phyloP scores from a whole-genome alignment of 164 flowering plant species.

The Brasenia schreberi region DNA sequence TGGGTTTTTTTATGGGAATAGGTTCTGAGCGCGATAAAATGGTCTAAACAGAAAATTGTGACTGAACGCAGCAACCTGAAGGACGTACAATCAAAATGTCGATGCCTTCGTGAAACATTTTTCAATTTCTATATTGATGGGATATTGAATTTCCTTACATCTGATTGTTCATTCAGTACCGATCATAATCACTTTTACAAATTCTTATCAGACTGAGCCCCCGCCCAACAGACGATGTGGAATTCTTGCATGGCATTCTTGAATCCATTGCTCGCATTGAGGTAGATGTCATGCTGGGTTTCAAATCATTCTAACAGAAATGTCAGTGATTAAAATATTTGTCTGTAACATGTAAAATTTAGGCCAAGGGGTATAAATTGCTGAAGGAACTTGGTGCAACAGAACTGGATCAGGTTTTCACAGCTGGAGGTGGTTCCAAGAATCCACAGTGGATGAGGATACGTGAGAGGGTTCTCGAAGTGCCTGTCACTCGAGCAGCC shows the following conservation, averaged over 20 bases:
- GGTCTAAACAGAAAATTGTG: too few species aligned
- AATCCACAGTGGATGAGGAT: slow-evolving; percentile 74
- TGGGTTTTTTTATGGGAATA: too few species aligned
- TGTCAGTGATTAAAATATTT: too few species aligned
- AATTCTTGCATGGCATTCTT: slow-evolving; percentile 81
- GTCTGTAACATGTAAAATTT: not conserved
- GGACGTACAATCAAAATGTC: too few species aligned
- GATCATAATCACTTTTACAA: not conserved
- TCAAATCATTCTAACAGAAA: too few species aligned
- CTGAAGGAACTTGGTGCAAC: slow-evolving; percentile 77
- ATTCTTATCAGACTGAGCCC: slow-evolving; percentile 53
- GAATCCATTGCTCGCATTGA: slow-evolving; percentile 96
- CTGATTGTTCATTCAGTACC: not conserved
- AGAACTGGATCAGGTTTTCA: slow-evolving; percentile 65
- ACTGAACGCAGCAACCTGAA: too few species aligned
- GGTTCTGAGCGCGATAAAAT: too few species aligned
- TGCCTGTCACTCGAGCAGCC: slow-evolving; percentile 59
- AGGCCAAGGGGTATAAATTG: slow-evolving; percentile 74
- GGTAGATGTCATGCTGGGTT: slow-evolving; percentile 23
- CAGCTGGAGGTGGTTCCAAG: slow-evolving; percentile 90
- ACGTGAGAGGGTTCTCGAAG: slow-evolving; percentile 65
- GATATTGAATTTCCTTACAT: not conserved
- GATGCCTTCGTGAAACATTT: too few species aligned
- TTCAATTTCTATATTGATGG: too few species aligned
- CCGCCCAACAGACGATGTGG: slow-evolving; percentile 70